Conservation (phyloP, 768 basidiomycete species). For the Cyclocybe cylindracea region DNA sequence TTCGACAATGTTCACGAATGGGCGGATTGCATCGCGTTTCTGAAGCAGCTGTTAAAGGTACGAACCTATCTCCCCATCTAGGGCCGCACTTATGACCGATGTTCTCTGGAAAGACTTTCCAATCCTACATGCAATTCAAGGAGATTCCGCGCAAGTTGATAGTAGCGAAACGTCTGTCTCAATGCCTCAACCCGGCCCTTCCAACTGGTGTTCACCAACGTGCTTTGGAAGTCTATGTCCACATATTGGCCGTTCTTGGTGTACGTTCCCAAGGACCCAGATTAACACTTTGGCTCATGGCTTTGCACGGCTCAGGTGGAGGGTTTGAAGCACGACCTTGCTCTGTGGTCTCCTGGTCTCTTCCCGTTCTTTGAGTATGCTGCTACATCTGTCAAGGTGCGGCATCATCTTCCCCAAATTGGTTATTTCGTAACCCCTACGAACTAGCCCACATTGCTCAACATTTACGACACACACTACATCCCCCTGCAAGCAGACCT, state of each 20-base stretch:
- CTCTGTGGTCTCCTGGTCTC: constrained; percentile 92
- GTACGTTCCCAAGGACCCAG: constrained; percentile 46
- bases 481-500: constrained; percentile 80
- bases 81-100: neutral
- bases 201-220: constrained; percentile 97
- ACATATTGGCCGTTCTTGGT: constrained; percentile 89
- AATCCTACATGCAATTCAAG: constrained; percentile 91
- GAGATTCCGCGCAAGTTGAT: constrained; percentile 94
- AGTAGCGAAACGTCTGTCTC: constrained; percentile 92
- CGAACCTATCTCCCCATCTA: constrained; percentile 5
- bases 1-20: constrained; percentile 98
- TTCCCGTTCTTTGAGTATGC: constrained; percentile 99
- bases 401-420: constrained; percentile 7
- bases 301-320: constrained; percentile 59
- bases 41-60: constrained; percentile 92
- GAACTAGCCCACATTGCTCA: constrained; percentile 77
- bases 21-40: constrained; percentile 98
- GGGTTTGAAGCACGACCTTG: constrained; percentile 82
- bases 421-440: neutral
- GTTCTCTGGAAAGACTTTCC: constrained; percentile 66
- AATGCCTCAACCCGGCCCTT: constrained; percentile 96
- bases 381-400: constrained; percentile 95
- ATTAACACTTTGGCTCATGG: constrained; percentile 4
- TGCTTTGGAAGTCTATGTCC: constrained; percentile 91
- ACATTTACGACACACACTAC: constrained; percentile 92